Percentiles rank a stretch among this genome's conserved stretches.
Conservation (phyloP, 805 yeast genomes). For the Kuraishia piskuri region DNA sequence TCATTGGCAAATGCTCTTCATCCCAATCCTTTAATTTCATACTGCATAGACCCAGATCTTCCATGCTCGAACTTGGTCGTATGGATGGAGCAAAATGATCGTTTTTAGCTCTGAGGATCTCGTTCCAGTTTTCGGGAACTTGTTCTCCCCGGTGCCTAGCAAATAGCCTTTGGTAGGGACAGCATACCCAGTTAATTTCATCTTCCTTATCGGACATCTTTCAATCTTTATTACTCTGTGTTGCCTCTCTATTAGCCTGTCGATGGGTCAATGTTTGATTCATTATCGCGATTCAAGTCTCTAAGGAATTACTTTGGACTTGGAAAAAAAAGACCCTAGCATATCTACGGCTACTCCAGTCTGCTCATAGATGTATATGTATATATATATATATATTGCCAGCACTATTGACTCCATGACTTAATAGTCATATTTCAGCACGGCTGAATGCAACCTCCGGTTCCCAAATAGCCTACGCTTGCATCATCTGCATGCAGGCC, state of each 20-base stretch:
- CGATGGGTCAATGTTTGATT: too few species aligned
- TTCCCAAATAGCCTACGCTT: neutral
- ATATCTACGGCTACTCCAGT: too few species aligned
- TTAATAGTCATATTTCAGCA: neutral
- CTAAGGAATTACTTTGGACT: too few species aligned
- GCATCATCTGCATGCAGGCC: neutral
- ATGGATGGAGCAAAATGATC: constrained; percentile 6
- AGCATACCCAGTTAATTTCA: constrained; percentile 13
- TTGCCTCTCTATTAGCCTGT: constrained; percentile 5
- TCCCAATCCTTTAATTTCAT: neutral
- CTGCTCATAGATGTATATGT: too few species aligned
- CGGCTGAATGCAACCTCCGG: neutral
- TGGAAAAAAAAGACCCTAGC: too few species aligned
- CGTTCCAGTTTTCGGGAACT: constrained; percentile 12
- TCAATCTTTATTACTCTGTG: neutral
- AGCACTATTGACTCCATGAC: too few species aligned
- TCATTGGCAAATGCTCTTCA: neutral
- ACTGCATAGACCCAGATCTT: neutral
- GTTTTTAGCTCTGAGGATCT: constrained; percentile 12
- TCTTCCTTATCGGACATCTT: constrained; percentile 6
- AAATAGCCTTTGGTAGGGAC: constrained; percentile 18
- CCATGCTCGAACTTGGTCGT: neutral
- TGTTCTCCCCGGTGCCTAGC: constrained; percentile 9
- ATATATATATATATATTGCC: too few species aligned
- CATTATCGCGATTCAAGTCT: too few species aligned